phyloP scores from a whole-genome alignment of 1,284 basidiomycete genomes.

The Ceratorhiza oryzae-sativae region DNA sequence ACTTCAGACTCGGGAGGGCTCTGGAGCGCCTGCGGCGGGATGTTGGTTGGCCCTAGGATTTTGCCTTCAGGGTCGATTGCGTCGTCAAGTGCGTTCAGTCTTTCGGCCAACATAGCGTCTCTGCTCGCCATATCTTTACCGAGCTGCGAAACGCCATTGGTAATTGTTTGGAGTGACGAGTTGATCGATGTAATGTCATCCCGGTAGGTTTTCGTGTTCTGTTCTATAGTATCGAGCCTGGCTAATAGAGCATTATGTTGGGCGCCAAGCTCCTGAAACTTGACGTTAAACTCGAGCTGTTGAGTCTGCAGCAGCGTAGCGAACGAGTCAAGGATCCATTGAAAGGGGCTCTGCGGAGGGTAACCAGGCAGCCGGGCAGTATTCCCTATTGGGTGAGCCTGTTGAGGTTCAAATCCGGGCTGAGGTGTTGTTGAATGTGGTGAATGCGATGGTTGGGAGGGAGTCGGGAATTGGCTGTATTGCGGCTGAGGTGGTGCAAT shows the following conservation, averaged over 20 bases:
- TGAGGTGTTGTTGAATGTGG: neutral
- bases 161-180: neutral
- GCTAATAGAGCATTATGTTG: neutral
- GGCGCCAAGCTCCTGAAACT: neutral
- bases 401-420: neutral
- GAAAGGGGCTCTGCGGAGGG: neutral
- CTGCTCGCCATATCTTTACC: slow-evolving; percentile 19
- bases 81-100: slow-evolving; percentile 17
- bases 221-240: slow-evolving; percentile 5
- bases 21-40: neutral
- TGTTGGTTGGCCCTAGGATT: neutral
- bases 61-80: slow-evolving; percentile 5
- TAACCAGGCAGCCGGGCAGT: neutral
- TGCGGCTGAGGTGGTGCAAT: neutral
- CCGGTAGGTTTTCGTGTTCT: neutral
- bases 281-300: neutral
- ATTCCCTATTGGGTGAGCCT: neutral
- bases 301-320: slow-evolving; percentile 2
- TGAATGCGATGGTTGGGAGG: neutral
- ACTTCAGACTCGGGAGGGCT: slow-evolving; percentile 8
- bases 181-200: neutral
- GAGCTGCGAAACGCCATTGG: neutral
- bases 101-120: slow-evolving; percentile 8
- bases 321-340: neutral
- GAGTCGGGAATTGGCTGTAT: neutral